Evolutionary conservation across 2,329 filamentous ascomycete species (phyloP).

Genomic region (Alternaria ventricosa): DNA sequence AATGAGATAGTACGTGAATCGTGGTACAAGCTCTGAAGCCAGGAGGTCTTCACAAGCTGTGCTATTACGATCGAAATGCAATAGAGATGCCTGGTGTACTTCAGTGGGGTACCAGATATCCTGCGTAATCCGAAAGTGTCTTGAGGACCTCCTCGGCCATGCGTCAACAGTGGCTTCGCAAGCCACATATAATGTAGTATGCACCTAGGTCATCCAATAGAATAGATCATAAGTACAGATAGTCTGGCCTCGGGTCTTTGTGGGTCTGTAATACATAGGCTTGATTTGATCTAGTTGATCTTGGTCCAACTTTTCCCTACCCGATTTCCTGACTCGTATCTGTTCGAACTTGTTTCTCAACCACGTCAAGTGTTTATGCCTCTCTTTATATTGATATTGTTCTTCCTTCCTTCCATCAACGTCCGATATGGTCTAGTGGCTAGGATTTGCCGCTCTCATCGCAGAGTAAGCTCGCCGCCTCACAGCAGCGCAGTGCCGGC

Average conservation of each 20-base stretch:
- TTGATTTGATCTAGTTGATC: background rate
- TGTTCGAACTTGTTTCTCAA: background rate
- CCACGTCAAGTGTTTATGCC: accelerated
- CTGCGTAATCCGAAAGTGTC: background rate
- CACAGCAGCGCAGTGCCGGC: slow-evolving; percentile 33
- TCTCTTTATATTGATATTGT: background rate
- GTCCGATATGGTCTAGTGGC: slow-evolving; percentile 37
- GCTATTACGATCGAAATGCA: background rate
- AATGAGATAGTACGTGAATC: background rate
- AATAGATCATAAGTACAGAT: background rate
- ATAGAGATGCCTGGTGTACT: background rate
- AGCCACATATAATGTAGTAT: background rate
- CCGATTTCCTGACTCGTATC: background rate
- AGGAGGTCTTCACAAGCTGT: background rate
- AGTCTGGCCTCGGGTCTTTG: background rate
- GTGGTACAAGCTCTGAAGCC: background rate
- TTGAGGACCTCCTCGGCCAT: background rate
- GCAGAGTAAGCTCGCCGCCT: slow-evolving; percentile 25
- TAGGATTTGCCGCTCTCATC: slow-evolving; percentile 47
- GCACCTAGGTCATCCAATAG: background rate
- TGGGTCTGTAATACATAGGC: background rate
- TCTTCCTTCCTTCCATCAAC: slow-evolving; percentile 1
- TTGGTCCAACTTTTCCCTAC: background rate
- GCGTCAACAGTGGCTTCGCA: background rate
- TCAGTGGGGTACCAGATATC: background rate